Conservation (phyloP, 768 basidiomycete species). For the Hygrophorus russula region DNA sequence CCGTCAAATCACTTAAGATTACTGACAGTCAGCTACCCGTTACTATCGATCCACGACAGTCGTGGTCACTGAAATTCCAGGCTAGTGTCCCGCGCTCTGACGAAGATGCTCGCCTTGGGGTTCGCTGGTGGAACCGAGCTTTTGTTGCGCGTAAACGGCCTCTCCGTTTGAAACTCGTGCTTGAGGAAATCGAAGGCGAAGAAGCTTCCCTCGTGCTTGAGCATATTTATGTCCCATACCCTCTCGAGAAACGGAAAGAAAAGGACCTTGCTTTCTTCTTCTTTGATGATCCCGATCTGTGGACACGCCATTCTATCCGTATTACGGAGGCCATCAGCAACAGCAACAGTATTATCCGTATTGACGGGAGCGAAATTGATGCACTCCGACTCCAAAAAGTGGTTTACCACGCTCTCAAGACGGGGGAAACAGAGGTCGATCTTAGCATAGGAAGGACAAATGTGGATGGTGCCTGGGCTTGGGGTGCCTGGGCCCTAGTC, state of each 20-base stretch:
- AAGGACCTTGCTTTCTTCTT: conserved; percentile 23
- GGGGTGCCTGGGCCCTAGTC: conserved; percentile 26
- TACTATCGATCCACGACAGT: conserved; percentile 27
- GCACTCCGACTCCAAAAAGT: conserved; percentile 19
- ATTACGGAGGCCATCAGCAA: conserved; percentile 11
- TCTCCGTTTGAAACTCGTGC: conserved; percentile 23
- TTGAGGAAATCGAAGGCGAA: conserved; percentile 27
- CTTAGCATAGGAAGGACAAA: conserved; percentile 20
- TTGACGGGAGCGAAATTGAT: conserved; percentile 15
- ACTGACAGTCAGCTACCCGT: conserved; percentile 18
- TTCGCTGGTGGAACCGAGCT: conserved; percentile 23
- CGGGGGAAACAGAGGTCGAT: conserved; percentile 26
- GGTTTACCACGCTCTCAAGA: conserved; percentile 25
- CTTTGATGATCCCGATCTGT: conserved; percentile 20
- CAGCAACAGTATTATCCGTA: conserved; percentile 12
- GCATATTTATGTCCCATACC: conserved; percentile 22
- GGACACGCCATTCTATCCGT: conserved; percentile 16
- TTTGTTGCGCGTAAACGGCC: conserved; percentile 23
- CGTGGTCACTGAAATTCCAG: conserved; percentile 18
- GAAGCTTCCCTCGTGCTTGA: conserved; percentile 27
- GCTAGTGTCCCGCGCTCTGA: conserved; percentile 21
- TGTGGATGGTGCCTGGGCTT: conserved; percentile 22
- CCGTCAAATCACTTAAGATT: conserved; percentile 18
- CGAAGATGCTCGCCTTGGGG: conserved; percentile 19
- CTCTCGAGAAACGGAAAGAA: conserved; percentile 15